Conservation (phyloP, 1,284 basidiomycete genomes). For the Trichosporon inkin region DNA sequence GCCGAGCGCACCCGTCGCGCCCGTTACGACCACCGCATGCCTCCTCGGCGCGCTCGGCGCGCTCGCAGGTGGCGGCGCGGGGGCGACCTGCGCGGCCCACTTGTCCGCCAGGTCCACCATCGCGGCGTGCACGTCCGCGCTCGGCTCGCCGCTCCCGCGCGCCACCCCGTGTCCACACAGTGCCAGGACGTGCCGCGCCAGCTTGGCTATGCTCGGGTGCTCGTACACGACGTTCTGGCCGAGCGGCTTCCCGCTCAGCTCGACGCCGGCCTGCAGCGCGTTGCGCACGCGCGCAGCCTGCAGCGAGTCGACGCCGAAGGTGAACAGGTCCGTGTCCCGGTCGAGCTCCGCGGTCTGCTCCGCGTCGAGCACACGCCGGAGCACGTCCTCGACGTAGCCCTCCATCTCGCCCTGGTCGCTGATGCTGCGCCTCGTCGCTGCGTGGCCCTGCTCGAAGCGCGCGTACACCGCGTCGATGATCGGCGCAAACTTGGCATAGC, state of each 20-base stretch:
- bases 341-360: slow-evolving; percentile 34
- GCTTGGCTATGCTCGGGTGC: slow-evolving; percentile 40
- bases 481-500: slow-evolving; percentile 56
- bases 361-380: slow-evolving; percentile 47
- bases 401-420: slow-evolving; percentile 45
- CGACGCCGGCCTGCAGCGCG: slow-evolving; percentile 53
- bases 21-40: slow-evolving; percentile 52
- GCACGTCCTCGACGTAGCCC: slow-evolving; percentile 48
- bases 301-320: slow-evolving; percentile 58
- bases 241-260: slow-evolving; percentile 44
- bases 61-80: not conserved
- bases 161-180: not conserved
- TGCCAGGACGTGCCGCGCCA: slow-evolving; percentile 32
- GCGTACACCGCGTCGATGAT: slow-evolving; percentile 55
- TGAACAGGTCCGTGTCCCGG: slow-evolving; percentile 40
- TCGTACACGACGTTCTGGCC: slow-evolving; percentile 53
- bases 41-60: not conserved
- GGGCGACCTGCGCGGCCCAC: slow-evolving; percentile 39
- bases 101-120: slow-evolving; percentile 54
- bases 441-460: slow-evolving; percentile 53
- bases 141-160: not conserved
- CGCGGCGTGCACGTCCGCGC: slow-evolving; percentile 7
- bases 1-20: slow-evolving; percentile 61
- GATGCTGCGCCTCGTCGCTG: slow-evolving; percentile 47
- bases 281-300: slow-evolving; percentile 59